Evolutionary conservation across 176 grass and related monocot genomes (phyloP).

Genomic region (Zizania latifolia): DNA sequence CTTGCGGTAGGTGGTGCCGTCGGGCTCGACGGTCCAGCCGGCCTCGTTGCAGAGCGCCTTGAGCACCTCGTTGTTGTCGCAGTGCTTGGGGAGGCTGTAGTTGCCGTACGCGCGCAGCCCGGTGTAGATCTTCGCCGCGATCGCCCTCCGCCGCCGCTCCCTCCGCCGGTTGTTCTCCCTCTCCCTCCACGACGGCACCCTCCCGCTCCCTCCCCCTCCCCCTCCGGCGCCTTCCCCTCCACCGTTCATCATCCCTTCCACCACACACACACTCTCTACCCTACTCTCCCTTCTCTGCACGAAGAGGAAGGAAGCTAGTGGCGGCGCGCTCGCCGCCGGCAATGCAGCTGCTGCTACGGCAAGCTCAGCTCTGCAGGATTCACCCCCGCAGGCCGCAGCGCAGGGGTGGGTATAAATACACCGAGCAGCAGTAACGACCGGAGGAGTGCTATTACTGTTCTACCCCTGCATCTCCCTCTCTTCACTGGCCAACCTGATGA

Average conservation of each 20-base stretch:
- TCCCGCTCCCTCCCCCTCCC: background rate
- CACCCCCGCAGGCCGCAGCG: background rate
- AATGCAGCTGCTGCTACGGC: background rate
- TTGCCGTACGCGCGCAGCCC: slow-evolving; percentile 58
- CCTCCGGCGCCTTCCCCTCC: background rate
- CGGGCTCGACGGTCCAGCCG: slow-evolving; percentile 70
- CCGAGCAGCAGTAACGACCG: background rate
- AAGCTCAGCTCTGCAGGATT: too few species aligned
- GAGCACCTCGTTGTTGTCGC: slow-evolving; percentile 92
- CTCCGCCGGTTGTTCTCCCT: slow-evolving; percentile 72
- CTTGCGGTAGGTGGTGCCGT: slow-evolving; percentile 90
- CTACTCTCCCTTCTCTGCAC: background rate
- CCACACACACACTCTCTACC: background rate
- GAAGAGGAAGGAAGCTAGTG: background rate
- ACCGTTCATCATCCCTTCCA: background rate
- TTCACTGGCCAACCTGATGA: too few species aligned
- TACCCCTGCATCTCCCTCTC: background rate
- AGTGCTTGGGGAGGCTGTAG: slow-evolving; percentile 72
- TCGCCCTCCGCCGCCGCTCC: slow-evolving; percentile 43
- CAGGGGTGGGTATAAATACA: background rate
- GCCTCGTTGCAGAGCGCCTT: slow-evolving; percentile 79
- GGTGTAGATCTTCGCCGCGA: slow-evolving; percentile 56
- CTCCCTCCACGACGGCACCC: slow-evolving; percentile 62
- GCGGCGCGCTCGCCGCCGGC: background rate
- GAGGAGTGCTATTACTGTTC: background rate